Base-by-base conservation (phyloP, 345 rosid genomes). In the Eucalyptus urophylla region DNA sequence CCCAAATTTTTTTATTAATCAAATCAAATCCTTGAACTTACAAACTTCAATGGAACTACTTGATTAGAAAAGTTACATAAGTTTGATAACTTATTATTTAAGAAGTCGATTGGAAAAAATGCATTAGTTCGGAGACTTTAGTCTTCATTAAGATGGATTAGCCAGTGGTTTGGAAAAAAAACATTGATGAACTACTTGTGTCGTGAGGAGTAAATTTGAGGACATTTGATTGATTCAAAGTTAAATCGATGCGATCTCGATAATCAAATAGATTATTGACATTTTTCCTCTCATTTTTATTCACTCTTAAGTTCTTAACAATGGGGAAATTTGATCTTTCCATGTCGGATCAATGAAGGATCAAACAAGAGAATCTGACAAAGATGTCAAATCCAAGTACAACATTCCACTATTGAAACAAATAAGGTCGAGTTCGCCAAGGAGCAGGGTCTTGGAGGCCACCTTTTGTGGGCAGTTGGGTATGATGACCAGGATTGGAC, bases 401-500 rank as follows among this genome's bases (percentile, higher is more conserved):
- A 65, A n/a, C 76, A 65, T 2, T 65, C 37, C 72, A 14, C 2
- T 14, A n/a, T 29, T 15, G 37, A n/a, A 65, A 65, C 72, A 67
- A 67, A 5, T 67, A 95, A 92, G 92, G 91, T 93, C 56, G 33
- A 21, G 25, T 94, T 88, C 86, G 93, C 94, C 1, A 56, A 67
- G 88, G 60, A 4, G 81, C 22, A 44, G 87, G 93, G 93, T 88
- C 81, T 92, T 86, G 87, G 90, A 43, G 95, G 96, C 10, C 92
- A 90, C 62, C 92, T 93, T 89, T 93, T 92, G 53, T 92, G 96
- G 95, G 96, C 94, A 47, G 85, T 94, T 17, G 93, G 93, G 43
- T 91, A 83, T 87, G 94, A 93, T 81, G 44, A 72, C 49, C 49
- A 89, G 33, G 24, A 33, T 33, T 90, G 92, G 91, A 86, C 86